Evolutionary conservation across 257 asterid genomes (phyloP), one percentile per base, ranked within the genome.

Genomic region (Nicotiana tomentosiformis): DNA sequence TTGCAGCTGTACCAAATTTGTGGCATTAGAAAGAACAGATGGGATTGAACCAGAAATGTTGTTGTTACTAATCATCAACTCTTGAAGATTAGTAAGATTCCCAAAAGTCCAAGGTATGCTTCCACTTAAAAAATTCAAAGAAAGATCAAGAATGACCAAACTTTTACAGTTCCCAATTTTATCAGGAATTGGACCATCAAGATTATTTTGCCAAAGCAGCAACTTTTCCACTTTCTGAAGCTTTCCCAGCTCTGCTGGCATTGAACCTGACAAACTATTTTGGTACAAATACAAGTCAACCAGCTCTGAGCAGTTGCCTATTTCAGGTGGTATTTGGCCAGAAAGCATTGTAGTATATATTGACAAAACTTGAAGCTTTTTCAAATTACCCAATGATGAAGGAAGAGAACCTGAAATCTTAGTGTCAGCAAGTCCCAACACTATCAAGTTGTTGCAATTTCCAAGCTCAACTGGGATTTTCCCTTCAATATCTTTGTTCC

Each of bases 31-130:
- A 66, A 94, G 91, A 84, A 88, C 92, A 4, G 93, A 78, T 8
- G 98, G 98, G 49, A 94, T 90, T 1, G 94, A 87, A 49, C 97
- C 98, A 8, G 98, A 91, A 43, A 94, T 78, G 49, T 94, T 92
- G 81, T 94, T 94, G 79, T 90, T 94, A 76, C 96, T 94, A 4
- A 94, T 77, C 98, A 94, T 94, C 83, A 94, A 81, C 83, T 92
- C 98, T 82, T 91, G 88, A 11, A 94, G 93, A 76, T 84, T 84
- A 0, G 90, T 85, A 4, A 94, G 86, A 62, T 94, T 91, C 43
- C 98, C 95, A 7, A 93, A 86, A 5, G 94, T 87, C 67, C 82
- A 85, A 0, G 95, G 97, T 5, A 93, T 90, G 15, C 77, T 86
- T 30, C 95, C 94, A 1, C 92, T 84, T 37, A 93, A 61, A 67